These are phyloP conservation scores for Lachnellula occidentalis DNA, from an alignment of 2,329 filamentous ascomycete genomes.

Conservation along the genomic window DNA sequence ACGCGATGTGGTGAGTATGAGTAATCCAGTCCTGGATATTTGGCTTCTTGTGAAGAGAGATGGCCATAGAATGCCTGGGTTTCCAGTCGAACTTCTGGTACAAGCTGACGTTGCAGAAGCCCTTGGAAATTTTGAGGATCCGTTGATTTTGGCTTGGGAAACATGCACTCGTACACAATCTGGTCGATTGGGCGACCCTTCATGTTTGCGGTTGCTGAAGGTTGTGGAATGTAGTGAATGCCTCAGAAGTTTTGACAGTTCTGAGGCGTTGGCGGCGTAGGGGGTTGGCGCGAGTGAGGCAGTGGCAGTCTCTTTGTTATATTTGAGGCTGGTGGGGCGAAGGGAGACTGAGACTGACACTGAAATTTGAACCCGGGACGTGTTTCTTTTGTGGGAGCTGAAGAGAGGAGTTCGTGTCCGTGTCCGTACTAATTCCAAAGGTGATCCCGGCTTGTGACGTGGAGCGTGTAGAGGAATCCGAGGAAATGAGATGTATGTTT, in stretches of 20 bases:
- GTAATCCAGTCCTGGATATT: constrained; percentile 79
- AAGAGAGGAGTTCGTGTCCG: background rate
- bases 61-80: constrained; percentile 70
- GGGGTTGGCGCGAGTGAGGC: background rate
- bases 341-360: background rate
- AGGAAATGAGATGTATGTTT: background rate
- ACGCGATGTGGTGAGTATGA: constrained; percentile 66
- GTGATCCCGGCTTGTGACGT: background rate
- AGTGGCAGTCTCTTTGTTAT: background rate
- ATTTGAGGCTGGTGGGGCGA: background rate
- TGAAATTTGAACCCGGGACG: background rate
- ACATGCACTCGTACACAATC: constrained; percentile 70
- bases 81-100: constrained; percentile 70
- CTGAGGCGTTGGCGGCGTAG: background rate
- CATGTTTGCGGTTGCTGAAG: constrained; percentile 43
- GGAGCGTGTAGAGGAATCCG: background rate
- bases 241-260: background rate
- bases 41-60: constrained; percentile 72
- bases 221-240: constrained; percentile 7
- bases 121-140: constrained; percentile 68
- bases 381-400: background rate
- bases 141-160: constrained; percentile 58
- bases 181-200: constrained; percentile 65
- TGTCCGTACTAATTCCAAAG: background rate
- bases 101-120: constrained; percentile 64